Percentiles rank a stretch among this genome's conserved stretches.
Conservation (phyloP, 2,329 filamentous ascomycete genomes). For the Pseudocercospora crystallina region DNA sequence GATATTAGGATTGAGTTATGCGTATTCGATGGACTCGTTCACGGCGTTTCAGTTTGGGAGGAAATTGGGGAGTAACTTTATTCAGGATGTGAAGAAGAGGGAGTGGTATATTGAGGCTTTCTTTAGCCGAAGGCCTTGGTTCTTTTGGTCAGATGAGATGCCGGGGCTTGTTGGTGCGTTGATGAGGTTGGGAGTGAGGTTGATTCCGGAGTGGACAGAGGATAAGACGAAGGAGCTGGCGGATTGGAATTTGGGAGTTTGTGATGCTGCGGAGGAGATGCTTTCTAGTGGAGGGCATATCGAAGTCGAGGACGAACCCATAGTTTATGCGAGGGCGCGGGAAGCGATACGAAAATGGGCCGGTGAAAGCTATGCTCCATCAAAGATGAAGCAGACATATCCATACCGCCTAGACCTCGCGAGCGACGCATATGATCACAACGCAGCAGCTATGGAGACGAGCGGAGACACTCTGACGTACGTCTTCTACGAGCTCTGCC, state of each 20-base stretch:
- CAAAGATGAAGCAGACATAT: constrained; percentile 24
- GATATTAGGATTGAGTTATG: constrained; percentile 56
- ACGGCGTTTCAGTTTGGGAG: constrained; percentile 37
- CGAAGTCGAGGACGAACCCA: constrained; percentile 41
- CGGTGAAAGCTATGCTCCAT: constrained; percentile 41
- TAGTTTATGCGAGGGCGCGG: constrained; percentile 51
- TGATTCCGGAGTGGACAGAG: background rate
- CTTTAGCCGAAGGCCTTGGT: constrained; percentile 2
- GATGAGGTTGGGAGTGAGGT: background rate
- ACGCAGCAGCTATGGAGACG: constrained; percentile 73
- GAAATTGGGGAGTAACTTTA: background rate
- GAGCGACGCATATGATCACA: constrained; percentile 70
- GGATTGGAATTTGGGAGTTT: constrained; percentile 55
- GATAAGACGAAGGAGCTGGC: constrained; percentile 49
- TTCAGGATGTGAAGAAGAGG: background rate
- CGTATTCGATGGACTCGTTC: constrained; percentile 72
- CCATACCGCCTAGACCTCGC: constrained; percentile 45
- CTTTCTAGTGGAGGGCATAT: constrained; percentile 6
- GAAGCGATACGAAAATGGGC: constrained; percentile 39
- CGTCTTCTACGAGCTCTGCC: constrained; percentile 51
- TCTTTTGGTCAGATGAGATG: constrained; percentile 5
- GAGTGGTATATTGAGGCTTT: constrained; percentile 1
- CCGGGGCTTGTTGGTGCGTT: background rate
- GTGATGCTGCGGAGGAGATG: constrained; percentile 34
- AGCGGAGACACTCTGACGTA: constrained; percentile 66